Percentiles rank a stretch among this genome's conserved stretches.
phyloP scores from a whole-genome alignment of 164 flowering plant genomes.

The Dillenia turbinata region DNA sequence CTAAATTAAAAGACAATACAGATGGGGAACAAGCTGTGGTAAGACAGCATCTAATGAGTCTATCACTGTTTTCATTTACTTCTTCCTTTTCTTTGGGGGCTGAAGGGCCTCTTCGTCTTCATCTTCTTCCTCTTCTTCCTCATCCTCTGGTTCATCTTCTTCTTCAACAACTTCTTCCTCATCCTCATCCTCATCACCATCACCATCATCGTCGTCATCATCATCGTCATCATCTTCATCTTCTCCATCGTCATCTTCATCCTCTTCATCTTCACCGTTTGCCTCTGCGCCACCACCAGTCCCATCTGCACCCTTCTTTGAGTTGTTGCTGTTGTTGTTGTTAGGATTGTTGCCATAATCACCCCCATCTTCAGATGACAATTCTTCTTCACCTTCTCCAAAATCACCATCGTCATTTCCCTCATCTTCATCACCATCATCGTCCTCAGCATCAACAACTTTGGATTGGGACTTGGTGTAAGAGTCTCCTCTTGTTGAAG shows the following conservation, averaged over 20 bases:
- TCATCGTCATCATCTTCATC: constrained; percentile 7
- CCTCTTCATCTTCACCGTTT: constrained; percentile 13
- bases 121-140: constrained; percentile 36
- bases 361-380: constrained; percentile 21
- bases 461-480: constrained; percentile 8
- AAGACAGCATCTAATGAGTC: no score
- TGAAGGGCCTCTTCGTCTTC: constrained; percentile 54
- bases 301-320: constrained; percentile 27
- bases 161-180: constrained; percentile 26
- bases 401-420: constrained; percentile 9
- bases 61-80: constrained; percentile 15
- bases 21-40: no score
- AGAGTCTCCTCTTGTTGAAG: constrained; percentile 13
- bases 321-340: constrained; percentile 21
- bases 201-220: constrained; percentile 17
- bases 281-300: constrained; percentile 25
- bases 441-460: constrained; percentile 29
- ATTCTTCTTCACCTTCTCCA: background rate
- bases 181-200: constrained; percentile 22
- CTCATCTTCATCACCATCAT: constrained; percentile 8
- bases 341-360: constrained; percentile 20
- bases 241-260: constrained; percentile 17
- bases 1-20: no score
- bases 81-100: constrained; percentile 66
- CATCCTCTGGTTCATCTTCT: constrained; percentile 25